Conservation (phyloP, 768 basidiomycete species). For the Rhizopogon sp. region DNA sequence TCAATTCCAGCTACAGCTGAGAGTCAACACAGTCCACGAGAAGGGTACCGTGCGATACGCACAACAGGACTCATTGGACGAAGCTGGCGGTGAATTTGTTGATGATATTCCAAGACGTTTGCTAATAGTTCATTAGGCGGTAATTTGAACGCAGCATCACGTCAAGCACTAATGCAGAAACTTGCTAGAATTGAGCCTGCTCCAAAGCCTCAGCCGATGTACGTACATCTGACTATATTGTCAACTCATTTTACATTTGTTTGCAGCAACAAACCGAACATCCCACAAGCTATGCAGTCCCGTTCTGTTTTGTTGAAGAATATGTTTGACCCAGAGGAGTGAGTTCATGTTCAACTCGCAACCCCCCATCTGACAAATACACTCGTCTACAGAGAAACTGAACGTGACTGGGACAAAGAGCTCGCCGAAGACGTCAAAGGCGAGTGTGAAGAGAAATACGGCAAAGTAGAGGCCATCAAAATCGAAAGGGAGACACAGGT, state of each 20-base stretch:
- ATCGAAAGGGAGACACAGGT: constrained; percentile 94
- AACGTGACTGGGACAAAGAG: constrained; percentile 94
- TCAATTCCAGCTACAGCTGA: constrained; percentile 43
- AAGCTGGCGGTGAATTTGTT: constrained; percentile 67
- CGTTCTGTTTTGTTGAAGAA: constrained; percentile 86
- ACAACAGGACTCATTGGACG: constrained; percentile 79
- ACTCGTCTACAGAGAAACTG: constrained; percentile 69
- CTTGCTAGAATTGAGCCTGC: constrained; percentile 89
- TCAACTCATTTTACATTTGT: constrained; percentile 11
- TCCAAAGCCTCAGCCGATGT: constrained; percentile 59
- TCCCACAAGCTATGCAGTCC: constrained; percentile 85
- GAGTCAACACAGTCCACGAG: constrained; percentile 90
- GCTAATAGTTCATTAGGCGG: constrained; percentile 52
- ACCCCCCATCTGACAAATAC: neutral
- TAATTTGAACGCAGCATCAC: constrained; percentile 97
- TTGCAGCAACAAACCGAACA: constrained; percentile 65
- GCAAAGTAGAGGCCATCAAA: constrained; percentile 80
- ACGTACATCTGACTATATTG: constrained; percentile 20
- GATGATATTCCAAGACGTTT: neutral
- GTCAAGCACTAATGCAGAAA: constrained; percentile 99
- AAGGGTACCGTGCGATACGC: constrained; percentile 77
- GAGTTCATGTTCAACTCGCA: constrained; percentile 22
- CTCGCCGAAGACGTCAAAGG: constrained; percentile 94
- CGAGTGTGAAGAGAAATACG: constrained; percentile 91
- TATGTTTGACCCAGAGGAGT: constrained; percentile 99